Evolutionary conservation across 805 yeast species (phyloP), one percentile per base, ranked within the genome.

Genomic region (Metschnikowia bowlesiae): DNA sequence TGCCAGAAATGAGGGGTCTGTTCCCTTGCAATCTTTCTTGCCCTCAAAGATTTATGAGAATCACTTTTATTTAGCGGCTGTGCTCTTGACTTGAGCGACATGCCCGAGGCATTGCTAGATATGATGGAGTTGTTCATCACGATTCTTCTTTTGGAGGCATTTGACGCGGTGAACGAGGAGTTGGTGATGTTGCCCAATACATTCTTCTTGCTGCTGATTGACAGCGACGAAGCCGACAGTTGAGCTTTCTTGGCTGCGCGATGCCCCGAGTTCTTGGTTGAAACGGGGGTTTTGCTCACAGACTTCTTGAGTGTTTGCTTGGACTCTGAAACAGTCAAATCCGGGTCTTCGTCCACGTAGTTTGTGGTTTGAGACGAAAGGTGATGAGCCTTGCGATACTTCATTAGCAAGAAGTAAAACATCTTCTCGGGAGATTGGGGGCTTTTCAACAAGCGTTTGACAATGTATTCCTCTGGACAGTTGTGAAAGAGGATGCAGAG

Each of bases 401-500:
- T 80, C 73, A 82, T 71, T 54, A 89, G 71, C 40, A 89, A 68
- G 56, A 86, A 86, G 68, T 89, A 89, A 60, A 89, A 85, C 42
- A 89, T 83, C 73, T 89, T 89, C 59, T 89, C 96, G 0, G 90
- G 78, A 59, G 82, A 85, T 28, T 85, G 81, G 28, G 75, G 80
- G 0, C 78, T 70, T 8, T 82, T 74, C 40, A 79, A 62, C 42
- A 89, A 71, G 55, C 80, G 78, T 8, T 73, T 65, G 29, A 81
- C 65, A 28, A 89, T 79, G 8, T 73, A 70, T 4, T 74, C 66
- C 47, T 78, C 77, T 41, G 78, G 75, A 54, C 85, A 87, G 49
- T 91, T 92, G 63, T 87, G 96, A 81, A 94, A 89, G 53, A 89
- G 70, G 7, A 87, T 87, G 40, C 85, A 84, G 54, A 89, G 70